phyloP scores from a whole-genome alignment of 2,329 filamentous ascomycete species.

The Claviceps humidiphila region DNA sequence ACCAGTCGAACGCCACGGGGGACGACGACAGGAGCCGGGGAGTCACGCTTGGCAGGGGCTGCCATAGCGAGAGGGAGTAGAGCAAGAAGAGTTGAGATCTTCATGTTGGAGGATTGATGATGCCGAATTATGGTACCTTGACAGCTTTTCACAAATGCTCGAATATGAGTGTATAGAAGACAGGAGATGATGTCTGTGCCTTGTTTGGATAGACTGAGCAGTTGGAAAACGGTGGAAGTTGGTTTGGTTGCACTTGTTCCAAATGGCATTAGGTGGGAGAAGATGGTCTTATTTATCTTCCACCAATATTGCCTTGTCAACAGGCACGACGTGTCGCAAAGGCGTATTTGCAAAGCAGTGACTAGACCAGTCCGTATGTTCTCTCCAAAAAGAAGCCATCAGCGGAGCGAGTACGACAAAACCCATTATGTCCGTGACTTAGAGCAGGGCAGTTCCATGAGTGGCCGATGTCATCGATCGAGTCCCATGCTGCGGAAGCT shows the following conservation, averaged over 20 bases:
- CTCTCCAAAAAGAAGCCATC: neutral
- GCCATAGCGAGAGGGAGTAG: constrained; percentile 19
- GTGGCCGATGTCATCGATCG: neutral
- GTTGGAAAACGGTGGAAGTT: no score
- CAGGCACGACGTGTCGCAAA: neutral
- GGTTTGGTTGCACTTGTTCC: no score
- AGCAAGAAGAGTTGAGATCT: constrained; percentile 19
- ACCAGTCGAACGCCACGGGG: constrained; percentile 18
- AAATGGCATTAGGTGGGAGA: no score
- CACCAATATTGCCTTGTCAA: neutral
- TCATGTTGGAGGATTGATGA: constrained; percentile 12
- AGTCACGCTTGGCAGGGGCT: constrained; percentile 17
- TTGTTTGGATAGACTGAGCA: neutral
- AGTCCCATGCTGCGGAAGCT: neutral
- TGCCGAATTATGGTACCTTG: no score
- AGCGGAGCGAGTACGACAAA: neutral
- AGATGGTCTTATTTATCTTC: neutral
- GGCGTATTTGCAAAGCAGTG: neutral
- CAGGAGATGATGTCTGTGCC: no score
- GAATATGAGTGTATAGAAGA: no score
- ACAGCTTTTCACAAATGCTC: no score
- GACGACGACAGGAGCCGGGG: constrained; percentile 21
- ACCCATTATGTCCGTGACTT: neutral
- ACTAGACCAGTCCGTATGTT: neutral
- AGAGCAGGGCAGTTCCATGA: neutral